phyloP scores from a whole-genome alignment of 1,284 basidiomycete species.

The Sporisorium scitamineum region DNA sequence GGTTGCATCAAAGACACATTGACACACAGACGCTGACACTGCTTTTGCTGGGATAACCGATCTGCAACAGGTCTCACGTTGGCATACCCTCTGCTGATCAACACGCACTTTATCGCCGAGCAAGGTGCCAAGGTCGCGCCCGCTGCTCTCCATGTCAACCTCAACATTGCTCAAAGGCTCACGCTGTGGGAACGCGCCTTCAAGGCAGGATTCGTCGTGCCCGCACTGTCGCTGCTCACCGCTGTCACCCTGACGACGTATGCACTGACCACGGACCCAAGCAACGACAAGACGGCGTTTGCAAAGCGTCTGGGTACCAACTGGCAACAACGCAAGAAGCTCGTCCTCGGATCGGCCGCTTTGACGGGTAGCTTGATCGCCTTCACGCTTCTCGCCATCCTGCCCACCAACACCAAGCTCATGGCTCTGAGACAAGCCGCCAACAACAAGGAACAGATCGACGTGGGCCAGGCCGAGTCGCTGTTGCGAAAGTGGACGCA shows the following conservation, averaged over 20 bases:
- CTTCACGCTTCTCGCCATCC: slow-evolving; percentile 28
- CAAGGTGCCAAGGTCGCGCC: slow-evolving; percentile 36
- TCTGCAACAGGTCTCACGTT: slow-evolving; percentile 22
- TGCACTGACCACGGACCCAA: slow-evolving; percentile 9
- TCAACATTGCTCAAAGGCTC: slow-evolving; percentile 34
- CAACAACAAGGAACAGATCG: slow-evolving; percentile 27
- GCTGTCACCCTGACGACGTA: slow-evolving; percentile 14
- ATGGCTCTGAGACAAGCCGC: slow-evolving; percentile 25
- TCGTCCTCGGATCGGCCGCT: slow-evolving; percentile 26
- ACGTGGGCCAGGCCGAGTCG: slow-evolving; percentile 17
- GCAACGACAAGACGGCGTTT: slow-evolving; percentile 9
- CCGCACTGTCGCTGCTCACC: slow-evolving; percentile 20
- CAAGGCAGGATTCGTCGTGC: slow-evolving; percentile 25
- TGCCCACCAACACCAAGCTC: slow-evolving; percentile 34
- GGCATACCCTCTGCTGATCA: slow-evolving; percentile 32
- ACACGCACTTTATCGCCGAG: slow-evolving; percentile 30
- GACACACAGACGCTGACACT: not conserved
- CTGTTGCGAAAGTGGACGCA: slow-evolving; percentile 28
- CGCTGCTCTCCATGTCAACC: slow-evolving; percentile 24
- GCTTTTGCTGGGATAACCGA: not conserved
- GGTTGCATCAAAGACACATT: not conserved
- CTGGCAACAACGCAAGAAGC: slow-evolving; percentile 22
- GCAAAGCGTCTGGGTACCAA: slow-evolving; percentile 14
- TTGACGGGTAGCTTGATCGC: slow-evolving; percentile 20
- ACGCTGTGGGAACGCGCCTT: slow-evolving; percentile 40